Evolutionary conservation across 2,329 filamentous ascomycete genomes (phyloP).

Genomic region (Colletotrichum kahawae): DNA sequence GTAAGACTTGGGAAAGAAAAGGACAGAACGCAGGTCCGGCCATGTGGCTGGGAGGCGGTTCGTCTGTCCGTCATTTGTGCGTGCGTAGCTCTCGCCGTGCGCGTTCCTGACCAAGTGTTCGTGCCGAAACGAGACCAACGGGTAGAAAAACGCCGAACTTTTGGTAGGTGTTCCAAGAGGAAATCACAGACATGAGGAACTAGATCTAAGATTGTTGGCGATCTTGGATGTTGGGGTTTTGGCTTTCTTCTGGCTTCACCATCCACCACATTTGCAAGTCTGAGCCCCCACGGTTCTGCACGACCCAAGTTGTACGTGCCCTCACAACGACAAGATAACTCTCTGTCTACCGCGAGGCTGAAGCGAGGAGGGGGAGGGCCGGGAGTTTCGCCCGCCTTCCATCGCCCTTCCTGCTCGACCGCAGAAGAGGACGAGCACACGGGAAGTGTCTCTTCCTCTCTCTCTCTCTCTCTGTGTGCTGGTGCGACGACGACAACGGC

Average conservation of each 20-base stretch:
- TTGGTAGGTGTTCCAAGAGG: background rate
- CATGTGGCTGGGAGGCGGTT: background rate
- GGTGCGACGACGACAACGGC: background rate
- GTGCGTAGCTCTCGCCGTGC: background rate
- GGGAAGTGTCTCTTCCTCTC: background rate
- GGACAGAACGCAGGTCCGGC: background rate
- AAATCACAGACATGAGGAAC: background rate
- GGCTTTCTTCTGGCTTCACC: background rate
- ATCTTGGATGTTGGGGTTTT: background rate
- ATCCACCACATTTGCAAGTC: background rate
- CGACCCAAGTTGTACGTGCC: background rate
- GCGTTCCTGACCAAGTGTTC: background rate
- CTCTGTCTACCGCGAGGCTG: background rate
- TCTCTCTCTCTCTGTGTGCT: background rate
- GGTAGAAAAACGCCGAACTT: background rate
- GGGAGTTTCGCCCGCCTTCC: background rate
- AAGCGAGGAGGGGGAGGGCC: background rate
- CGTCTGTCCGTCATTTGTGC: background rate
- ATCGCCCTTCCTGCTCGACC: background rate
- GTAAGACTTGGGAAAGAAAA: background rate
- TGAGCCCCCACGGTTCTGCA: background rate
- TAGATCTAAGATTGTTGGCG: background rate
- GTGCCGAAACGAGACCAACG: background rate
- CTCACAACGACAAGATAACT: background rate
- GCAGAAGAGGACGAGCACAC: background rate